phyloP scores from a whole-genome alignment of 1,139 yeast species.

The Diutina scorzettiae region DNA sequence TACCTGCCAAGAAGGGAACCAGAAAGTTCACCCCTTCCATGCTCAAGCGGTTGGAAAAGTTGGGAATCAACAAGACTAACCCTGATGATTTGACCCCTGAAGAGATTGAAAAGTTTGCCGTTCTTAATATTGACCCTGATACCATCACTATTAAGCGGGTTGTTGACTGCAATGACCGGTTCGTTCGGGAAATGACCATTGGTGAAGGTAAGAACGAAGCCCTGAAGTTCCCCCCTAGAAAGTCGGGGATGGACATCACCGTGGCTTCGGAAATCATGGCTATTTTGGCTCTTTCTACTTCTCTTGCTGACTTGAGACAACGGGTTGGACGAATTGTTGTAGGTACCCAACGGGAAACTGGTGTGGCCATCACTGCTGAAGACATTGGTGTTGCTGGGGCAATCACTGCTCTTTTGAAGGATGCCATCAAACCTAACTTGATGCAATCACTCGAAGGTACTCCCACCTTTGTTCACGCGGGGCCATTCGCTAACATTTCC shows the following conservation, averaged over 20 bases:
- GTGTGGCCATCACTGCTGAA: constrained; percentile 90
- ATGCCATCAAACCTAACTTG: constrained; percentile 92
- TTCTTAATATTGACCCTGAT: constrained; percentile 87
- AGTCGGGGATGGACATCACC: constrained; percentile 91
- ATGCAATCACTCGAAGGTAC: constrained; percentile 99
- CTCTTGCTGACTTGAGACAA: constrained; percentile 76
- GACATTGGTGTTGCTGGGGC: constrained; percentile 98
- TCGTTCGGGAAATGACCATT: constrained; percentile 80
- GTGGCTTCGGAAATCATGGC: constrained; percentile 99
- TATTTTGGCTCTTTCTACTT: constrained; percentile 77
- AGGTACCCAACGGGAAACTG: constrained; percentile 58
- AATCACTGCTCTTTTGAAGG: constrained; percentile 86
- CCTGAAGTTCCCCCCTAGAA: constrained; percentile 67
- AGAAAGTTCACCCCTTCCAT: constrained; percentile 72
- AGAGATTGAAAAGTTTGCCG: constrained; percentile 64
- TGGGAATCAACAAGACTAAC: constrained; percentile 70
- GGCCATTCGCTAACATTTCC: constrained; percentile 96
- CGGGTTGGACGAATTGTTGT: constrained; percentile 88
- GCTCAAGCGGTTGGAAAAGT: constrained; percentile 65
- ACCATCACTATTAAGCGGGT: constrained; percentile 96
- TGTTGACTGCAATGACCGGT: constrained; percentile 91
- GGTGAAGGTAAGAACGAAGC: constrained; percentile 90
- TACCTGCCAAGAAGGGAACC: constrained; percentile 75
- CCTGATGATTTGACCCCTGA: constrained; percentile 76
- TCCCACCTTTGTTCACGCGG: constrained; percentile 96